Base-by-base conservation (phyloP, 306 rosid species). In the Sicyos baderoa region DNA sequence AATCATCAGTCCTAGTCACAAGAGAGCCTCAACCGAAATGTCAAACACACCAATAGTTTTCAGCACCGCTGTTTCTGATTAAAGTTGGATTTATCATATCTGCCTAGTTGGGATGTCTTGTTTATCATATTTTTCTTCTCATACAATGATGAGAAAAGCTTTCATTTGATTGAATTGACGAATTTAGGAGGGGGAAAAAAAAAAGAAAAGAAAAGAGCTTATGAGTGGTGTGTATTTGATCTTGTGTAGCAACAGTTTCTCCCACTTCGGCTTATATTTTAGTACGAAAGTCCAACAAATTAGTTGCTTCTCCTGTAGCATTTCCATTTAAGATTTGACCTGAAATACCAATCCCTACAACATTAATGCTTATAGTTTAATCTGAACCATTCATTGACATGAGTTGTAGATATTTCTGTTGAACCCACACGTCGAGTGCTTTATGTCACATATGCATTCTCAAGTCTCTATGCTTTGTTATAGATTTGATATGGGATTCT, bases 51-150 rank as follows among this genome's bases (percentile, higher is more conserved):
- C 32, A 44, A 37, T 45, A 21, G 70, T 44, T 65, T 37, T 65
- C 52, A 21, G 54, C 37, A 65, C 40, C 70, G 19, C 27, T 65
- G 19, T 44, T 65, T 65, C 18, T 64, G 70, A 64, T 64, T 19
- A 19, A 44, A 64, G 25, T 40, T 44, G n/a, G 53, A 64, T 17
- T 64, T 64, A 64, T 64, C 70, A 64, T 18, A 64, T 37, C 50
- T 63, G 54, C 37, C 70, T 44, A 65, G 70, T 65, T 65, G 70
- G 70, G 53, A 0, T 44, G 53, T 64, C 70, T 64, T 44, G 70
- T 65, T 21, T 45, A 13, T 13, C 29, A 7, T 64, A 21, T 44
- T 13, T 44, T 65, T 44, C 70, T 65, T 42, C 53, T 21, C 19
- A 35, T 21, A 21, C 54, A 44, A 44, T 65, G 54, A 65, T 44